phyloP scores from a whole-genome alignment of 2,329 filamentous ascomycete species.

The Sclerotinia spermophila region DNA sequence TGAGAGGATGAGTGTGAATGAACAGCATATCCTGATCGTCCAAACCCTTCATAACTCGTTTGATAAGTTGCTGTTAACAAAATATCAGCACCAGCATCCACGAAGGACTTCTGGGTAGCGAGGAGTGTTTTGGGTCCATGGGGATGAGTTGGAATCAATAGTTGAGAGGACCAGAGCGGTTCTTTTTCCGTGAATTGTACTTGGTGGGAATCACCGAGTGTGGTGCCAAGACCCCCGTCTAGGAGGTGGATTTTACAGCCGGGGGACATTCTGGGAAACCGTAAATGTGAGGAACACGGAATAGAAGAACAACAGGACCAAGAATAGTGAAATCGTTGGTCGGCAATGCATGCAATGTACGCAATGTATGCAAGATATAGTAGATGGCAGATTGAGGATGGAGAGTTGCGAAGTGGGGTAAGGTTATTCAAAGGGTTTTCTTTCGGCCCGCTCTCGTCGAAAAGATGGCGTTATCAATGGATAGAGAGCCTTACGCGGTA shows the following conservation, averaged over 20 bases:
- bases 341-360: neutral
- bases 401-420: slow-evolving; percentile 1
- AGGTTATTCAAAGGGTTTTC: slow-evolving; percentile 10
- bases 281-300: neutral
- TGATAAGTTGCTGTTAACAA: slow-evolving; percentile 68
- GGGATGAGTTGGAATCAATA: slow-evolving; percentile 51
- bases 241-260: slow-evolving; percentile 43
- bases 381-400: neutral
- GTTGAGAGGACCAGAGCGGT: slow-evolving; percentile 66
- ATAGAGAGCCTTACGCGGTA: neutral
- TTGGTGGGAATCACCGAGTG: slow-evolving; percentile 56
- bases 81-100: slow-evolving; percentile 55
- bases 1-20: neutral
- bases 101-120: slow-evolving; percentile 29
- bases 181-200: slow-evolving; percentile 50
- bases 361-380: too few species aligned
- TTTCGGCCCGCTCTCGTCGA: slow-evolving; percentile 4
- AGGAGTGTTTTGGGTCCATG: slow-evolving; percentile 10
- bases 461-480: neutral
- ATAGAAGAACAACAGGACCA: neutral
- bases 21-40: slow-evolving; percentile 8
- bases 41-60: slow-evolving; percentile 54
- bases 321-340: neutral
- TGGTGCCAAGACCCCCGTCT: slow-evolving; percentile 66
- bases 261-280: neutral